A percentile compares a stretch with the other conserved stretches of the same genome.
phyloP scores from a whole-genome alignment of 2,329 filamentous ascomycete genomes.

The Pseudogymnoascus sp. region DNA sequence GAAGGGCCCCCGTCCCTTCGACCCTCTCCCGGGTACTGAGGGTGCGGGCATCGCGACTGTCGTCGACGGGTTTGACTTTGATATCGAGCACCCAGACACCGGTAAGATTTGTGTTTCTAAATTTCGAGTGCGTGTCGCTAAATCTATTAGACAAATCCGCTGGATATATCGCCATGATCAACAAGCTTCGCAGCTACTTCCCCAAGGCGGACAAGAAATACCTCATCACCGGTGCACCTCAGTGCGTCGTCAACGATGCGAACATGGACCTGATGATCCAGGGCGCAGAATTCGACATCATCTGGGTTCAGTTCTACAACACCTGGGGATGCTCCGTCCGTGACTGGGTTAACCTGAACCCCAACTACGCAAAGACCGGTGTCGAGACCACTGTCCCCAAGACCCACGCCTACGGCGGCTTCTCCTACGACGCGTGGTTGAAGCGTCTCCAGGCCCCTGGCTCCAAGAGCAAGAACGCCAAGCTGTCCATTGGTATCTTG shows the following conservation, averaged over 20 bases:
- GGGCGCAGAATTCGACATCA: conserved; percentile 23
- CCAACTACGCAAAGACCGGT: conserved; percentile 5
- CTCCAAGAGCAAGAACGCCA: conserved; percentile 21
- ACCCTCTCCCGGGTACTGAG: conserved; percentile 15
- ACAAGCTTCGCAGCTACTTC: conserved; percentile 22
- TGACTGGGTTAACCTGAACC: conserved; percentile 16
- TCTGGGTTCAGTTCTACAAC: conserved; percentile 29
- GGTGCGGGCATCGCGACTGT: conserved; percentile 16
- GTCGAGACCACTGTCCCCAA: background rate
- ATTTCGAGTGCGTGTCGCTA: conserved; percentile 2
- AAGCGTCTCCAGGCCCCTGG: conserved; percentile 10
- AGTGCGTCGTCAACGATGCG: conserved; percentile 24
- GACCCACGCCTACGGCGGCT: conserved; percentile 9
- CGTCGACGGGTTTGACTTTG: conserved; percentile 29
- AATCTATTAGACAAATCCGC: conserved; percentile 17
- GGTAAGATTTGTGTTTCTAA: conserved; percentile 9
- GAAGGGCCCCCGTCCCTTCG: conserved; percentile 25
- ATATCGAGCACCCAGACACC: conserved; percentile 21
- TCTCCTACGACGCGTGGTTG: conserved; percentile 23
- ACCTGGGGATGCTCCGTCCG: conserved; percentile 22
- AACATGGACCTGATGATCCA: conserved; percentile 25
- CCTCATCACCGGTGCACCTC: conserved; percentile 26
- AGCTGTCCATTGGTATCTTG: conserved; percentile 23
- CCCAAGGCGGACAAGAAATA: conserved; percentile 15
- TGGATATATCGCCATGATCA: conserved; percentile 25